Evolutionary conservation across 345 rosid species (phyloP).

Genomic region (Boechera stricta): DNA sequence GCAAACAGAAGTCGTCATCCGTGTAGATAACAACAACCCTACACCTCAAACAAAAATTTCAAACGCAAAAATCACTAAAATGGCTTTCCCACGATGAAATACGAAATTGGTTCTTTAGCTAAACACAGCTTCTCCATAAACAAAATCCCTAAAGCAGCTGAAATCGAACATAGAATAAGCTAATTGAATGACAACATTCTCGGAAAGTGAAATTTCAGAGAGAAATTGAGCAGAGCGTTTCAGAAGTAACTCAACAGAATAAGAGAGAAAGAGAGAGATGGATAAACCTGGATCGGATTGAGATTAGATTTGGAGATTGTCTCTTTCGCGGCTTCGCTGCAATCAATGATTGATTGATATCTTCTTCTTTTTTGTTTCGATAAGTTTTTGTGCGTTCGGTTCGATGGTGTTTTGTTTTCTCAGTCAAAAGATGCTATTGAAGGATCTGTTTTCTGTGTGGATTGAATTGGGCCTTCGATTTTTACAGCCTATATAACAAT

Average conservation of each 20-base stretch:
- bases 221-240: background rate
- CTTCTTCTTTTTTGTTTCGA: background rate
- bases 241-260: background rate
- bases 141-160: conserved; percentile 1
- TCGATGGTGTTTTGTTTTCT: background rate
- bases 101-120: conserved; percentile 3
- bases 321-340: conserved; percentile 29
- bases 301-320: conserved; percentile 25
- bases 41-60: background rate
- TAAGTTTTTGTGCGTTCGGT: background rate
- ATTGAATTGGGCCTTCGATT: conserved; percentile 28
- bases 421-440: conserved; percentile 13
- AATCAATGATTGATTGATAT: conserved; percentile 36
- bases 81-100: background rate
- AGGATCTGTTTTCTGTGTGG: conserved; percentile 13
- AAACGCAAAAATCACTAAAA: conserved; percentile 29
- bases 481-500: background rate
- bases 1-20: conserved; percentile 74
- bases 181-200: conserved; percentile 22
- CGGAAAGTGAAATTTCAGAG: background rate
- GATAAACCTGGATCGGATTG: conserved; percentile 31
- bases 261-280: conserved; percentile 21
- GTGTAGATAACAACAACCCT: conserved; percentile 18
- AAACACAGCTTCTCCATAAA: background rate
- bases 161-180: conserved; percentile 5